Evolutionary conservation across 2,329 filamentous ascomycete species (phyloP).

Genomic region (Diaporthe citrichinensis): DNA sequence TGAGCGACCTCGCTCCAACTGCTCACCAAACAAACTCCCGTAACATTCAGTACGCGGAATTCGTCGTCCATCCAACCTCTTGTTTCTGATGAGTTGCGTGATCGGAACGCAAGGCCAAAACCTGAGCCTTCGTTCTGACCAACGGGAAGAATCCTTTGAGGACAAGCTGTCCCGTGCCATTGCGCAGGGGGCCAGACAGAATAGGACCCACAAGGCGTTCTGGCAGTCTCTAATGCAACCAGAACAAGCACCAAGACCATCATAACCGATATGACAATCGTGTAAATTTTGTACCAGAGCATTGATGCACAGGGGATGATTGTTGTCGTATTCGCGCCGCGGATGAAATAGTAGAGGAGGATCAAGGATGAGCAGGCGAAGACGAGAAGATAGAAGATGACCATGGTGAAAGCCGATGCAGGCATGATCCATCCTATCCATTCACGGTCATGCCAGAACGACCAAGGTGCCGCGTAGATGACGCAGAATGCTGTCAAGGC

Average conservation of each 20-base stretch:
- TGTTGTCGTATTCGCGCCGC: not conserved
- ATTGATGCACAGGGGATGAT: not conserved
- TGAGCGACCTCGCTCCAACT: not conserved
- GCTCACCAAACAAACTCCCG: not conserved
- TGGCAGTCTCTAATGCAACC: not conserved
- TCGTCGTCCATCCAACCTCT: not conserved
- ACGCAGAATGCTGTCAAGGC: not conserved
- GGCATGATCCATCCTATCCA: not conserved
- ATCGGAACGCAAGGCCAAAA: not conserved
- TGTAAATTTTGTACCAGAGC: not conserved
- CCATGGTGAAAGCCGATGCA: not conserved
- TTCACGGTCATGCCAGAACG: not conserved
- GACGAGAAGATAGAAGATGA: not conserved
- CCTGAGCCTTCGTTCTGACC: not conserved
- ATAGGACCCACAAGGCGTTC: not conserved
- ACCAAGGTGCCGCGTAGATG: not conserved
- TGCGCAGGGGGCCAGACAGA: not conserved
- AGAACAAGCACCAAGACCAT: not conserved
- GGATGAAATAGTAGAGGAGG: slow-evolving; percentile 1
- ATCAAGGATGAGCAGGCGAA: not conserved
- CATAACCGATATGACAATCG: not conserved
- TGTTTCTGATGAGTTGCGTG: not conserved
- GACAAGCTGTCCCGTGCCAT: not conserved
- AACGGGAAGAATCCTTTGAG: not conserved
- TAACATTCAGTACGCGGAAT: slow-evolving; percentile 1